These are phyloP conservation scores for Botrytis paeoniae DNA, from an alignment of 2,329 filamentous ascomycete genomes.

Conservation along the genomic window DNA sequence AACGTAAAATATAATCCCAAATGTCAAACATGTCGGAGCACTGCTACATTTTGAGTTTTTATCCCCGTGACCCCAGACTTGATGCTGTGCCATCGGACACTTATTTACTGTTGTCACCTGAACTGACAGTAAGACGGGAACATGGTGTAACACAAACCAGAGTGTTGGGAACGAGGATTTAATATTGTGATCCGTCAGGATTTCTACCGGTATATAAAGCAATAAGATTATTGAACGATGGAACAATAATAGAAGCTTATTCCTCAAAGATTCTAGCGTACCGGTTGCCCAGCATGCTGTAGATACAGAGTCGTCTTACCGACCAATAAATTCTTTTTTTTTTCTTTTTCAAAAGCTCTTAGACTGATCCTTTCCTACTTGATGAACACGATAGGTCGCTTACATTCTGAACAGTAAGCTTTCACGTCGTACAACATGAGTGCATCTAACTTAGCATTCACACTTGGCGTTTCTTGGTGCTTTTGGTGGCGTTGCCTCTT, in stretches of 20 bases:
- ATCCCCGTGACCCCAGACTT: neutral
- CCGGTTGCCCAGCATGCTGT: neutral
- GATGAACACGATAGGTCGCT: neutral
- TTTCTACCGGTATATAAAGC: neutral
- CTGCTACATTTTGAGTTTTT: neutral
- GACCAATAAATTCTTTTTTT: neutral
- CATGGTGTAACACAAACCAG: neutral
- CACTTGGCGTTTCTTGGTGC: neutral
- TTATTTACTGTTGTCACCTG: neutral
- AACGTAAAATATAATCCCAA: neutral
- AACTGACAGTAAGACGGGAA: neutral
- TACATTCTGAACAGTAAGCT: neutral
- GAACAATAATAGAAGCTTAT: neutral
- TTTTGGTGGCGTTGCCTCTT: neutral
- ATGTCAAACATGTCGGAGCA: neutral
- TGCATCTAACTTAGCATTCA: neutral
- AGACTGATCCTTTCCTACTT: neutral
- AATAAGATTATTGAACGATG: neutral
- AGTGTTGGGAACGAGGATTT: neutral
- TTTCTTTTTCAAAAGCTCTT: neutral
- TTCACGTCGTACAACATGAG: neutral
- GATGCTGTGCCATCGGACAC: neutral
- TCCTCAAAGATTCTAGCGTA: neutral
- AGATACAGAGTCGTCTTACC: neutral
- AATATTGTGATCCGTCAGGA: neutral